phyloP scores from a whole-genome alignment of 2,329 filamentous ascomycete species.

The Cordyceps militaris region DNA sequence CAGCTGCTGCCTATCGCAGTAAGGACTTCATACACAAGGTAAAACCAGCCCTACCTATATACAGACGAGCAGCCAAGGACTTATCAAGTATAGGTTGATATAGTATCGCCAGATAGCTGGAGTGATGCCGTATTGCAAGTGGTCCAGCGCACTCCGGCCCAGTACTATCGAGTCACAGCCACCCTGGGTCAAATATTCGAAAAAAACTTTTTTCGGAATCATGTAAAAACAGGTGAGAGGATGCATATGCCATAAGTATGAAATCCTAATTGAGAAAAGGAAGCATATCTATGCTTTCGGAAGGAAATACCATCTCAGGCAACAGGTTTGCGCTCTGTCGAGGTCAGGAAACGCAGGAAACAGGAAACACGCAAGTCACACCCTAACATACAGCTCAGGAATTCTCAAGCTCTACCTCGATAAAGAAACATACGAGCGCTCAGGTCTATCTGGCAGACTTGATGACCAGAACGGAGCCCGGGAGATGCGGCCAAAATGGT shows the following conservation, averaged over 20 bases:
- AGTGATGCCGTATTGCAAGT: conserved; percentile 48
- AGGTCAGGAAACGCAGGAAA: conserved; percentile 38
- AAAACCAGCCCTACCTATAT: not conserved
- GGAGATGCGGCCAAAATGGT: conserved; percentile 62
- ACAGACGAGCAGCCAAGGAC: not conserved
- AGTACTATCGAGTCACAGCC: conserved; percentile 65
- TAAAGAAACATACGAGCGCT: conserved; percentile 73
- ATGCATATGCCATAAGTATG: not conserved
- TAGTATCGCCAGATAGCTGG: conserved; percentile 65
- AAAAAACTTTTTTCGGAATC: conserved; percentile 71
- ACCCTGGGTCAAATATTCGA: conserved; percentile 64
- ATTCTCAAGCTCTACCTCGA: conserved; percentile 69
- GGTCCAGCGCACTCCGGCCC: conserved; percentile 29
- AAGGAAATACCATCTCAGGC: conserved; percentile 63
- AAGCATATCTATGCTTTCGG: conserved; percentile 75
- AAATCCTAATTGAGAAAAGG: conserved; percentile 39
- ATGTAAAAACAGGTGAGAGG: conserved; percentile 67
- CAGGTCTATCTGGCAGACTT: conserved; percentile 70
- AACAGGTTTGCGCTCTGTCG: conserved; percentile 65
- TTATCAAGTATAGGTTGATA: conserved; percentile 46
- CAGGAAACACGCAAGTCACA: not conserved
- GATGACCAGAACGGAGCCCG: conserved; percentile 51
- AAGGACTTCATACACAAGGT: conserved; percentile 50
- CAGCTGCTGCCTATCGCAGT: not conserved
- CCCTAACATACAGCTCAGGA: conserved; percentile 40